A percentile compares a stretch with the other conserved stretches of the same genome.
Conservation (phyloP, 106 monocot species). For the Vanilla planifolia region DNA sequence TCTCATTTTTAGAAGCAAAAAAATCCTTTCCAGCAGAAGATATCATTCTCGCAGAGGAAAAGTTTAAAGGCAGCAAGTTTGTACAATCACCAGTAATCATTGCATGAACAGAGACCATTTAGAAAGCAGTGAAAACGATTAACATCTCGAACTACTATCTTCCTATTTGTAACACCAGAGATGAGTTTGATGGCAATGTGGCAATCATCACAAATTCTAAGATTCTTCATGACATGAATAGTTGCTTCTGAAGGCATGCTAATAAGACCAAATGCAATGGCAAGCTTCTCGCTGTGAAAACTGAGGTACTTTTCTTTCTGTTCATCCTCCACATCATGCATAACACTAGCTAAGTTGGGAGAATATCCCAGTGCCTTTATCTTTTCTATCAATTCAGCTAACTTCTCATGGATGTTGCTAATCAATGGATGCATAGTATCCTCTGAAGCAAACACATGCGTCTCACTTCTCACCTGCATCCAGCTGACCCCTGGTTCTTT, state of each 20-base stretch:
- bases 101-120: conserved; percentile 38
- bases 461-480: conserved; percentile 46
- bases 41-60: no score
- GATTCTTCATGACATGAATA: conserved; percentile 49
- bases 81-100: conserved; percentile 50
- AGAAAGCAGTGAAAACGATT: conserved; percentile 41
- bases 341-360: conserved; percentile 27
- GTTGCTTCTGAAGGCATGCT: conserved; percentile 18
- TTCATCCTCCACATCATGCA: conserved; percentile 58
- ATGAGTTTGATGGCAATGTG: conserved; percentile 51
- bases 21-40: no score
- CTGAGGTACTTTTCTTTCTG: conserved; percentile 43
- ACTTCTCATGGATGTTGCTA: conserved; percentile 23
- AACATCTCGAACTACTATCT: conserved; percentile 44
- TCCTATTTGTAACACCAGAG: conserved; percentile 27
- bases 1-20: no score
- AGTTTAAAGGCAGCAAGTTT: no score
- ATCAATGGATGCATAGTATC: conserved; percentile 43
- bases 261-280: conserved; percentile 43
- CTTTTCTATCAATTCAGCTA: conserved; percentile 24
- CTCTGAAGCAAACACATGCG: conserved; percentile 57
- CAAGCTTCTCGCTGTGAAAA: conserved; percentile 58
- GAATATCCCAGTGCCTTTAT: conserved; percentile 51
- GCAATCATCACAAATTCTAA: conserved; percentile 53
- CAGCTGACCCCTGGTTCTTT: conserved; percentile 78